Percentiles rank a stretch among this genome's conserved stretches.
These are phyloP conservation scores for Oryza coarctata DNA, from an alignment of 176 grass and related monocot genomes.

Conservation along the genomic window DNA sequence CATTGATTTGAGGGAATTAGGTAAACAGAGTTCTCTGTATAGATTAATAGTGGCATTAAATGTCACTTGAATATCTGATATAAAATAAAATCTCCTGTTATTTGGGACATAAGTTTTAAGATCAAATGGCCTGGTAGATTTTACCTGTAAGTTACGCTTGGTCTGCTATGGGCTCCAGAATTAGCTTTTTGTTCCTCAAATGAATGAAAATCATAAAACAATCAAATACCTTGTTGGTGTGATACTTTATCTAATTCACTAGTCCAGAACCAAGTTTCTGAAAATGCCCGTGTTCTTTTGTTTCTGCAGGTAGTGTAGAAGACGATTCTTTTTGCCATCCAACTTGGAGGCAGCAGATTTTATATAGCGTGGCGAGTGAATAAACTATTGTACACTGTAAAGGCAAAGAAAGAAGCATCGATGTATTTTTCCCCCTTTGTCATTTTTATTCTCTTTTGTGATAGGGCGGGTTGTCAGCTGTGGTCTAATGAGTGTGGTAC, in stretches of 20 bases:
- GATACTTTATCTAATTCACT: not conserved
- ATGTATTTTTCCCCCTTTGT: constrained; percentile 32
- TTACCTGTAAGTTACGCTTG: not conserved
- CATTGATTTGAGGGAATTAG: constrained; percentile 4
- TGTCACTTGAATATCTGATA: not conserved
- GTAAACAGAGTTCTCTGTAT: not conserved
- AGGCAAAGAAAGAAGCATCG: constrained; percentile 50
- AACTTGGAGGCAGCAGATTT: constrained; percentile 35
- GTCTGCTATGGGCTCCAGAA: not conserved
- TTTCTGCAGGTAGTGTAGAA: constrained; percentile 50
- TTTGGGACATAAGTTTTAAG: not conserved
- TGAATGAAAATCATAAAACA: not conserved
- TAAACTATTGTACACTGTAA: constrained; percentile 61
- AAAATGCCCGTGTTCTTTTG: not conserved
- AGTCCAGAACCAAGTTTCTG: not conserved
- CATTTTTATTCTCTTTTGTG: constrained; percentile 24
- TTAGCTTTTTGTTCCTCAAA: not conserved
- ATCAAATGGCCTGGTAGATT: not conserved
- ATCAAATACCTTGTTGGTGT: not conserved
- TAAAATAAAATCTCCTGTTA: not conserved
- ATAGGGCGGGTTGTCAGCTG: not conserved
- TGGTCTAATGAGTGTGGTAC: constrained; percentile 11
- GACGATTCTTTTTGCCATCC: constrained; percentile 22
- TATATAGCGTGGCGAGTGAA: constrained; percentile 27
- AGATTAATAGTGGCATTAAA: constrained; percentile 15